Evolutionary conservation across 192 early-diverging fungal genomes (phyloP), one percentile per base, ranked within the genome.

Genomic region (Backusella tuberculispora): DNA sequence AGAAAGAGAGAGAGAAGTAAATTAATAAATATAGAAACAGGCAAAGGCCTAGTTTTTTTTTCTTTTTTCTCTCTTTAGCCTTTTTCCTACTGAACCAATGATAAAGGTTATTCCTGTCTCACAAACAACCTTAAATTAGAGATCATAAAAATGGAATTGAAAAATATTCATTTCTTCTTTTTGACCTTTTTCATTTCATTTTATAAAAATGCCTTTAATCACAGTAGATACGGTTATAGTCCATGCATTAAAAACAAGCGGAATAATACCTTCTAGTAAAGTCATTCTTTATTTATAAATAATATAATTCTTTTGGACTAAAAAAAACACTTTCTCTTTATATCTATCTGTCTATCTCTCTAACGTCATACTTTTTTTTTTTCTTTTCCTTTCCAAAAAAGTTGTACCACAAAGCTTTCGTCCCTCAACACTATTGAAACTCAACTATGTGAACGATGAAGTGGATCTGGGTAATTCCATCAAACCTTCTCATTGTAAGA

Each of bases 11-110:
- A 40, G 66, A 17, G 6, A 26, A 5, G 41, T 42, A 43, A 67
- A 41, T 2, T 1, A 34, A 34, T 34, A 34, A 34, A 34, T 34
- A 34, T 34, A 2, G 29, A 34, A 34, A 66, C 5, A 21, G n/a
- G 0, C 19, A 44, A 9, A 21, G 42, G 65, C 13, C 45, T 14
- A n/a, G 4, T n/a, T 48, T 42, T 17, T 45, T 21, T 29, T 42
- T 26, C 5, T 72, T 72, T 72, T 56, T 38, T 15, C 38, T 38
- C 9, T 63, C 24, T 67, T 68, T 60, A 46, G 37, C 4, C 63
- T 69, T 24, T 53, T 44, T 15, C n/a, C n/a, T 21, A 21, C n/a
- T 50, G 50, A 53, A 53, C 50, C 50, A 53, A 53, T 53, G 15
- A 19, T 9, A 21, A 53, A 53, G 2, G 19, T n/a, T 21, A n/a